These are phyloP conservation scores for Gaertneriomyces semiglobifer DNA, from an alignment of 192 early-diverging fungal species.

Conservation along the genomic window DNA sequence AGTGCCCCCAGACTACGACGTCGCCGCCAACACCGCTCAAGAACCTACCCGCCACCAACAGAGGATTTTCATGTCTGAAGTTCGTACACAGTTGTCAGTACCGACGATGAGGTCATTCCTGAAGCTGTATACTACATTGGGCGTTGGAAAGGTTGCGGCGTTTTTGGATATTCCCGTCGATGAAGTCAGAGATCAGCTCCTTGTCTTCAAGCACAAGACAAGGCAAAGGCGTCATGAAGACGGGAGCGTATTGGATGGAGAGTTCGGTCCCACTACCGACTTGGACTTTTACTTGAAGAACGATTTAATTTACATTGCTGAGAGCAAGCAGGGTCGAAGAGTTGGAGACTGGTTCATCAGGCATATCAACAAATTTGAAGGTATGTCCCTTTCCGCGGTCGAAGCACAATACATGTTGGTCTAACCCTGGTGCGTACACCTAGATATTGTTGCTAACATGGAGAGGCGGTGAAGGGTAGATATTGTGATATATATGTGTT, in stretches of 20 bases:
- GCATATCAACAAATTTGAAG: slow-evolving; percentile 89
- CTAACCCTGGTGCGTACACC: not conserved
- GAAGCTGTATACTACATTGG: slow-evolving; percentile 93
- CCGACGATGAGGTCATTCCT: slow-evolving; percentile 90
- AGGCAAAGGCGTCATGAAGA: slow-evolving; percentile 80
- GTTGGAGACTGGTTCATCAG: slow-evolving; percentile 96
- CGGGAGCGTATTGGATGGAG: slow-evolving; percentile 82
- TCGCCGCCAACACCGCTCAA: slow-evolving; percentile 40
- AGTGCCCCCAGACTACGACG: slow-evolving; percentile 79
- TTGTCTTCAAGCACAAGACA: slow-evolving; percentile 93
- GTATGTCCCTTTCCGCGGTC: slow-evolving; percentile 16
- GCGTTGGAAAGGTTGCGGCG: slow-evolving; percentile 78
- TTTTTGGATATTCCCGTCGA: slow-evolving; percentile 83
- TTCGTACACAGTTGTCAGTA: slow-evolving; percentile 77
- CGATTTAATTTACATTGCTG: slow-evolving; percentile 93
- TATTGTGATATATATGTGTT: no score
- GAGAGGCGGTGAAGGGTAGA: slow-evolving; percentile 15
- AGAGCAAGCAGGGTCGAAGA: slow-evolving; percentile 87
- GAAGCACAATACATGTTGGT: not conserved
- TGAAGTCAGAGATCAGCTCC: slow-evolving; percentile 76
- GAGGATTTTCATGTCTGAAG: slow-evolving; percentile 82
- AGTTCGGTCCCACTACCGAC: slow-evolving; percentile 76
- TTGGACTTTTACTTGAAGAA: slow-evolving; percentile 91
- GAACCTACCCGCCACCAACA: slow-evolving; percentile 76
- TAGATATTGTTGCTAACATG: slow-evolving; percentile 37